phyloP scores from a whole-genome alignment of 2,329 filamentous ascomycete species.

The Fusarium tanahbumbuense region DNA sequence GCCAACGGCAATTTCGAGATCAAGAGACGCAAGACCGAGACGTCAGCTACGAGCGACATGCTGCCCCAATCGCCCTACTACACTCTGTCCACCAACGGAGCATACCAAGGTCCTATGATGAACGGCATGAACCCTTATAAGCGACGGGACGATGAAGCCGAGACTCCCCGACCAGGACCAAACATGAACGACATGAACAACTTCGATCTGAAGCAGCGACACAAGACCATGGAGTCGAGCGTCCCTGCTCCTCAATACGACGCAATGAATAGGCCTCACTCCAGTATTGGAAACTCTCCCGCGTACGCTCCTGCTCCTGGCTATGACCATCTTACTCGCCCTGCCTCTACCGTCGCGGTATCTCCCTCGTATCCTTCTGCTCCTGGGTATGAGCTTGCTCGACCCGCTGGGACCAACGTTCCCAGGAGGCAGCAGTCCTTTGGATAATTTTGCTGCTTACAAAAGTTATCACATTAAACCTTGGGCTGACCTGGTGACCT shows the following conservation, averaged over 20 bases:
- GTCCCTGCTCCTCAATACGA: conserved; percentile 65
- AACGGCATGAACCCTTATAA: conserved; percentile 68
- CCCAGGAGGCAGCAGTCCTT: conserved; percentile 54
- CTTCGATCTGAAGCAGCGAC: conserved; percentile 79
- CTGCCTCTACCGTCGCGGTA: conserved; percentile 25
- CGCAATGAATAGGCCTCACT: conserved; percentile 60
- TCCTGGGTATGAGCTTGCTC: conserved; percentile 63
- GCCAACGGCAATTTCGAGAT: conserved; percentile 65
- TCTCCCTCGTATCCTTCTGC: conserved; percentile 49
- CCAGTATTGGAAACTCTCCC: conserved; percentile 56
- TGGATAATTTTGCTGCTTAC: not conserved
- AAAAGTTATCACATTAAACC: not conserved
- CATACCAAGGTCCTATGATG: conserved; percentile 56
- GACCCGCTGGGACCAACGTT: conserved; percentile 59
- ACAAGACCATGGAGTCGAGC: conserved; percentile 77
- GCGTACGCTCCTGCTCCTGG: conserved; percentile 20
- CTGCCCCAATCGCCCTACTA: conserved; percentile 23
- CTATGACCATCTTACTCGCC: conserved; percentile 24
- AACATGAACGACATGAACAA: conserved; percentile 58
- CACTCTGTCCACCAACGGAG: conserved; percentile 13
- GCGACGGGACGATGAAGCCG: conserved; percentile 70
- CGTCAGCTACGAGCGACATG: conserved; percentile 43
- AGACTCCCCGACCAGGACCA: conserved; percentile 69
- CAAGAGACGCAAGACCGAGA: conserved; percentile 84
- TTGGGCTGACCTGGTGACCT: not conserved